These are phyloP conservation scores for Blechomonas ayalai DNA, from an alignment of 208 protist genomes.

Conservation along the genomic window DNA sequence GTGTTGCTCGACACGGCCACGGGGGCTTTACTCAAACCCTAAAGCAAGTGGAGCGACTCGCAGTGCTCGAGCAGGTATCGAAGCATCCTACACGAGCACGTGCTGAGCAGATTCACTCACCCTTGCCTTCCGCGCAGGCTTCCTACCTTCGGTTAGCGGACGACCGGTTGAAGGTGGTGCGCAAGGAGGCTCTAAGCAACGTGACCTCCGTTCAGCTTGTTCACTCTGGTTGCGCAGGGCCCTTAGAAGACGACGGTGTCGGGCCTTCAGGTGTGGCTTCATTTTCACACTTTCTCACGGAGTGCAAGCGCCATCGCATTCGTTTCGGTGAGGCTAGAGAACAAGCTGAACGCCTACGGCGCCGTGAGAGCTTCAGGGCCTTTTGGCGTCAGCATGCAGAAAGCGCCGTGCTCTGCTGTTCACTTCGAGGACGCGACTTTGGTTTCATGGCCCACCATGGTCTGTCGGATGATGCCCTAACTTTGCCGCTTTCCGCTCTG, in stretches of 20 bases:
- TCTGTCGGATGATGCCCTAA: slow-evolving; percentile 46
- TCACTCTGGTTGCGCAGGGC: background rate
- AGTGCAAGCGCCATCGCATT: slow-evolving; percentile 37
- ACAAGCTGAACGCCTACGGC: slow-evolving; percentile 16
- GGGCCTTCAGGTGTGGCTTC: slow-evolving; percentile 10
- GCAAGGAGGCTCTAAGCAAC: background rate
- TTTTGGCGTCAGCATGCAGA: slow-evolving; percentile 59
- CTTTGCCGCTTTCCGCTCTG: slow-evolving; percentile 28
- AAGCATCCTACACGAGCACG: slow-evolving; percentile 3
- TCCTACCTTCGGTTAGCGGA: slow-evolving; percentile 1
- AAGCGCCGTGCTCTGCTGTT: slow-evolving; percentile 50
- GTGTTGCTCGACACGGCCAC: slow-evolving; percentile 21
- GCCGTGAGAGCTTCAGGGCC: slow-evolving; percentile 21
- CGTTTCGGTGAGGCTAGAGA: slow-evolving; percentile 23
- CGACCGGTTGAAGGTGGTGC: slow-evolving; percentile 6
- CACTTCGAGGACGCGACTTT: slow-evolving; percentile 41
- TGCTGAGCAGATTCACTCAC: too few relatives aligned
- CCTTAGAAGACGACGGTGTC: too few relatives aligned
- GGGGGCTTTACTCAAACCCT: slow-evolving; percentile 14
- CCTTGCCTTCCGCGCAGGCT: too few relatives aligned
- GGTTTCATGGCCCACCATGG: slow-evolving; percentile 57
- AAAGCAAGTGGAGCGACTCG: slow-evolving; percentile 15
- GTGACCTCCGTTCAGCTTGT: background rate
- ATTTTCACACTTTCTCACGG: slow-evolving; percentile 50
- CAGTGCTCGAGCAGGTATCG: slow-evolving; percentile 16